Evolutionary conservation across 139 green algal genomes (phyloP).

Genomic region (Coelastrella sp.): DNA sequence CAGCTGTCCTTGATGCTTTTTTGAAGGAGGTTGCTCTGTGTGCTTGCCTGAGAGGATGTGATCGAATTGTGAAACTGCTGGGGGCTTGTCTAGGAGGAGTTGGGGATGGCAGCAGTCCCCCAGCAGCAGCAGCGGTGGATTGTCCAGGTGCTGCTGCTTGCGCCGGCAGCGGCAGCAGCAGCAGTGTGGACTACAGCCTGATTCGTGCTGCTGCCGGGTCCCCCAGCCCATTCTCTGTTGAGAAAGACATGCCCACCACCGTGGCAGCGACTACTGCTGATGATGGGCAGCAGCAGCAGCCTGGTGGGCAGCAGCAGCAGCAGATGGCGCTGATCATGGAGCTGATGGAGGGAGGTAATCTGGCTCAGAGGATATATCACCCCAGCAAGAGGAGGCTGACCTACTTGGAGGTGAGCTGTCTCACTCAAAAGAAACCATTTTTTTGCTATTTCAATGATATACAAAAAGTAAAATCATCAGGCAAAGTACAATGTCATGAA

Average conservation of each 20-base stretch:
- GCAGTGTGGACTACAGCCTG: background rate
- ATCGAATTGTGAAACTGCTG: constrained; percentile 69
- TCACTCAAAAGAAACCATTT: background rate
- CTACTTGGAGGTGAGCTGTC: constrained; percentile 74
- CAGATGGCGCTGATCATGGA: constrained; percentile 88
- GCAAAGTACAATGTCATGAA: background rate
- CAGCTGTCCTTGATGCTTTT: constrained; percentile 57
- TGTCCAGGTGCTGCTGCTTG: background rate
- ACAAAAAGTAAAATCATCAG: too few relatives aligned
- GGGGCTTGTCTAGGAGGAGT: constrained; percentile 68
- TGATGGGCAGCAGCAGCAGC: background rate
- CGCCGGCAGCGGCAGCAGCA: constrained; percentile 4
- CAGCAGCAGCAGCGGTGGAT: constrained; percentile 6
- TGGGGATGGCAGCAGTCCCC: background rate
- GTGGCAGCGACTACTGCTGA: background rate
- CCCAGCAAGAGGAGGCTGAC: constrained; percentile 60
- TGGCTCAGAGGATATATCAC: constrained; percentile 81
- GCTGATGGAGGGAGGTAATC: constrained; percentile 77
- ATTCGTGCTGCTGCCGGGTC: background rate
- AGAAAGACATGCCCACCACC: background rate
- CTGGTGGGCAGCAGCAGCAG: constrained; percentile 30
- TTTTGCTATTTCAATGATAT: too few relatives aligned
- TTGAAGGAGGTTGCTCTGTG: constrained; percentile 76
- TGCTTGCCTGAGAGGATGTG: constrained; percentile 42
- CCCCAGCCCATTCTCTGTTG: background rate